These are phyloP conservation scores for Aspergillus ochraceus DNA, from an alignment of 2,329 filamentous ascomycete genomes.

Conservation along the genomic window DNA sequence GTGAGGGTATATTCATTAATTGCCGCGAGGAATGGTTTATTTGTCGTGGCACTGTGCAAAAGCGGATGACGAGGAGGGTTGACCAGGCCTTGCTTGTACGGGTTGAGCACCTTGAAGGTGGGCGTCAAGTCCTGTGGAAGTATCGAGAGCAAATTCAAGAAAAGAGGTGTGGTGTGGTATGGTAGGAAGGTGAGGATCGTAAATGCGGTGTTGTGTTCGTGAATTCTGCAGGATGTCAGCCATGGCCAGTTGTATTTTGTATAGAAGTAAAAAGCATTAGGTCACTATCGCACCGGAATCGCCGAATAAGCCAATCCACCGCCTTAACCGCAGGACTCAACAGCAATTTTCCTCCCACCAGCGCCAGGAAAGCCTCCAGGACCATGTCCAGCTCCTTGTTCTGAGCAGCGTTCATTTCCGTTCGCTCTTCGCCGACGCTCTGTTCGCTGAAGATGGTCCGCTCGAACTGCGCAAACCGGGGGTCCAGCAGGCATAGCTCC, in stretches of 20 bases:
- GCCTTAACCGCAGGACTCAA: conserved; percentile 87
- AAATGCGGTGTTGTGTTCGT: conserved; percentile 81
- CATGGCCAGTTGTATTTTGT: neutral
- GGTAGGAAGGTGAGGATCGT: conserved; percentile 86
- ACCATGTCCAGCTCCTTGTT: conserved; percentile 78
- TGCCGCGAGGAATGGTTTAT: conserved; percentile 70
- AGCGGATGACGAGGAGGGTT: conserved; percentile 77
- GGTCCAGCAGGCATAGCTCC: conserved; percentile 85
- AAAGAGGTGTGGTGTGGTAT: conserved; percentile 83
- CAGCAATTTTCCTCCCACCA: conserved; percentile 73
- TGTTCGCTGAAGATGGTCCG: conserved; percentile 87
- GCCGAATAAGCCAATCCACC: conserved; percentile 89
- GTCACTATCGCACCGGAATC: conserved; percentile 68
- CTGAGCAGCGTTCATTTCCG: conserved; percentile 76
- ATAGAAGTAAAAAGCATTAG: neutral
- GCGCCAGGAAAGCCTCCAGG: conserved; percentile 77
- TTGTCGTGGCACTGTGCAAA: conserved; percentile 79
- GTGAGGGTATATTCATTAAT: conserved; percentile 79
- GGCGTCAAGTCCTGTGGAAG: conserved; percentile 71
- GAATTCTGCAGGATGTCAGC: conserved; percentile 60
- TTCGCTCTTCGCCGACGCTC: conserved; percentile 84
- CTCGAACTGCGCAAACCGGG: conserved; percentile 72
- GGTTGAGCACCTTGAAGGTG: conserved; percentile 79
- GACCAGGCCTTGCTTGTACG: conserved; percentile 77
- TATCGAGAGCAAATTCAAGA: conserved; percentile 83